Percentiles rank a stretch among this genome's conserved stretches.
Conservation (phyloP, 148 eudicot genomes). For the Camellia lanceoleosa region DNA sequence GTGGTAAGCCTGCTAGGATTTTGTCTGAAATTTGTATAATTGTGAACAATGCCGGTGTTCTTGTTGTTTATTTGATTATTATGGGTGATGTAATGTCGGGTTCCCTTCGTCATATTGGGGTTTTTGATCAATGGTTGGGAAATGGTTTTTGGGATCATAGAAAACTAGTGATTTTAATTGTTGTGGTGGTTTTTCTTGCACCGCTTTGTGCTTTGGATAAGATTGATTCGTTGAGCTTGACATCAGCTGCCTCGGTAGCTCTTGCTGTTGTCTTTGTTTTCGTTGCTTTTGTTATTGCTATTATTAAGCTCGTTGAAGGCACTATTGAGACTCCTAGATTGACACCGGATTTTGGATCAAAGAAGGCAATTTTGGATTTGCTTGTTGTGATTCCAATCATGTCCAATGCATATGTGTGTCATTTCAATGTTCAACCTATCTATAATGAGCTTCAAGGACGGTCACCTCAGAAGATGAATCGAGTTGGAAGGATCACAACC, state of each 20-base stretch:
- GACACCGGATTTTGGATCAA: slow-evolving; percentile 88
- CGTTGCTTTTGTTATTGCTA: slow-evolving; percentile 55
- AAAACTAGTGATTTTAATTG: slow-evolving; percentile 64
- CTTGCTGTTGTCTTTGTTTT: slow-evolving; percentile 85
- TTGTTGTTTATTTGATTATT: slow-evolving; percentile 90
- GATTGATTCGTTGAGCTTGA: slow-evolving; percentile 86
- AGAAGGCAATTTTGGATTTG: slow-evolving; percentile 70
- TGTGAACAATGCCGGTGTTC: slow-evolving; percentile 82
- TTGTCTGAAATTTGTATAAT: slow-evolving; percentile 83
- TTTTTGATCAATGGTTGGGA: slow-evolving; percentile 83
- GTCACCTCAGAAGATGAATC: slow-evolving; percentile 83
- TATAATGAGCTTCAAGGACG: slow-evolving; percentile 86
- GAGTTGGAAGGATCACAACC: slow-evolving; percentile 78
- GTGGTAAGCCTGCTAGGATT: slow-evolving; percentile 70
- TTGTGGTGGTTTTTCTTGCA: slow-evolving; percentile 64
- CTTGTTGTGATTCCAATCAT: slow-evolving; percentile 95
- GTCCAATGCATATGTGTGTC: slow-evolving; percentile 94
- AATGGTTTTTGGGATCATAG: slow-evolving; percentile 89
- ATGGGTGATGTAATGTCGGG: slow-evolving; percentile 98
- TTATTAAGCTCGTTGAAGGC: slow-evolving; percentile 76
- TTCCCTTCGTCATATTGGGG: slow-evolving; percentile 70
- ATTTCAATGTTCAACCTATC: slow-evolving; percentile 91
- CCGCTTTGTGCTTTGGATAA: slow-evolving; percentile 85
- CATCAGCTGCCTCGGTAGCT: slow-evolving; percentile 95
- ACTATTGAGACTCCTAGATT: slow-evolving; percentile 67